Evolutionary conservation across 306 rosid species (phyloP).

Genomic region (Medicago truncatula): DNA sequence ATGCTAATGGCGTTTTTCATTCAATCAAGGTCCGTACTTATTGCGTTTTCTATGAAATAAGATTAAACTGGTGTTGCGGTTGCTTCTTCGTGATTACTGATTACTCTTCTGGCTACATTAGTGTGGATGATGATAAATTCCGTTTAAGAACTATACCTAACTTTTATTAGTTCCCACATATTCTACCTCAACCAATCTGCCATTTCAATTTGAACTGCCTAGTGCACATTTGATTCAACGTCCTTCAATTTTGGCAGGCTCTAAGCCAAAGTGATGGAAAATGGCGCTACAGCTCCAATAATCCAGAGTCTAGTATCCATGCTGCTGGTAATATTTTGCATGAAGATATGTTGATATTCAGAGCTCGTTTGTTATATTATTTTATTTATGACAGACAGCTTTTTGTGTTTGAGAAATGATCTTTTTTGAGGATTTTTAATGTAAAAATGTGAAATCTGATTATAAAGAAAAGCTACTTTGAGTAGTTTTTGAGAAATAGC

Average conservation of each 20-base stretch:
- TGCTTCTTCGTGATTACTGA: slow-evolving; percentile 36
- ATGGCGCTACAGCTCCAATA: slow-evolving; percentile 91
- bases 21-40: slow-evolving; percentile 75
- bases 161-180: not conserved
- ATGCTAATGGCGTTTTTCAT: slow-evolving; percentile 74
- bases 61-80: slow-evolving; percentile 37
- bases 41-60: slow-evolving; percentile 7
- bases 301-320: slow-evolving; percentile 92
- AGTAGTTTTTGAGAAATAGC: not conserved
- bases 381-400: not conserved
- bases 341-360: slow-evolving; percentile 19
- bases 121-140: slow-evolving; percentile 25
- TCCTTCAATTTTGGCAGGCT: slow-evolving; percentile 65
- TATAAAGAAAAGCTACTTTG: not conserved
- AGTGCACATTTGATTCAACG: slow-evolving; percentile 37
- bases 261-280: slow-evolving; percentile 99
- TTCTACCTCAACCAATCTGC: slow-evolving; percentile 7
- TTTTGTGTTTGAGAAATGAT: not conserved
- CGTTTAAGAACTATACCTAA: slow-evolving; percentile 33
- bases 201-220: slow-evolving; percentile 1
- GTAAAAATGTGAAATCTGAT: not conserved
- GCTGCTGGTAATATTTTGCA: slow-evolving; percentile 82
- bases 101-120: slow-evolving; percentile 33
- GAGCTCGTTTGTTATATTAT: not conserved
- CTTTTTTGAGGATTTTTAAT: not conserved